These are phyloP conservation scores for Salix suchowensis DNA, from an alignment of 345 rosid genomes.

Conservation along the genomic window DNA sequence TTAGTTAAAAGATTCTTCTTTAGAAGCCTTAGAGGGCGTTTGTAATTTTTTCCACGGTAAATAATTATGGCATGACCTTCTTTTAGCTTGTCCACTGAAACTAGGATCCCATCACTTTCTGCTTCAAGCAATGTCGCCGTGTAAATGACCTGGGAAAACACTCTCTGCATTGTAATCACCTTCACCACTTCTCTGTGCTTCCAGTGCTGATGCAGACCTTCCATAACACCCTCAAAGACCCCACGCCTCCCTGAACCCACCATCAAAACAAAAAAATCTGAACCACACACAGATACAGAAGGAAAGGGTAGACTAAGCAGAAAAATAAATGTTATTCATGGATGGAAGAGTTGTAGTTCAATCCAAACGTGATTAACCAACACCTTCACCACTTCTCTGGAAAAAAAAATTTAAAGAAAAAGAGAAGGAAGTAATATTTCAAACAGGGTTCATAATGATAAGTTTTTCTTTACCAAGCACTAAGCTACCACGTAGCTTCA, in stretches of 20 bases:
- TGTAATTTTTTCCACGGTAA: conserved; percentile 80
- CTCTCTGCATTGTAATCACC: conserved; percentile 74
- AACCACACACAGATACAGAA: not conserved
- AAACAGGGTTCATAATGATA: conserved; percentile 4
- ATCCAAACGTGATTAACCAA: too few relatives aligned
- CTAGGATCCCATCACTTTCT: conserved; percentile 72
- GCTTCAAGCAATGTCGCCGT: conserved; percentile 68
- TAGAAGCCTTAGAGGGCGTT: conserved; percentile 48
- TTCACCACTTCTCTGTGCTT: conserved; percentile 78
- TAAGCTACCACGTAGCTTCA: conserved; percentile 57
- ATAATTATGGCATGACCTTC: conserved; percentile 72
- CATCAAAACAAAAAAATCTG: conserved; percentile 1
- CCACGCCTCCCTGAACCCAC: conserved; percentile 71
- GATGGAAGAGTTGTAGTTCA: too few relatives aligned
- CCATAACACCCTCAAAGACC: conserved; percentile 75
- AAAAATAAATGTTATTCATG: too few relatives aligned
- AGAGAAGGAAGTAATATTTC: not conserved
- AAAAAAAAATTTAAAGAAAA: not conserved
- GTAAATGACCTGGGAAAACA: conserved; percentile 44
- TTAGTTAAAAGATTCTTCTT: conserved; percentile 60
- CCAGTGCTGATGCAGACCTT: conserved; percentile 91
- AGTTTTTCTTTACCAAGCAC: conserved; percentile 57
- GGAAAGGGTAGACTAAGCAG: not conserved
- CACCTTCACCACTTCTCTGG: too few relatives aligned
- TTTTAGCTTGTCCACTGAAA: conserved; percentile 63